Evolutionary conservation across 1,284 basidiomycete species (phyloP).

Genomic region (Schizopora paradoxa): DNA sequence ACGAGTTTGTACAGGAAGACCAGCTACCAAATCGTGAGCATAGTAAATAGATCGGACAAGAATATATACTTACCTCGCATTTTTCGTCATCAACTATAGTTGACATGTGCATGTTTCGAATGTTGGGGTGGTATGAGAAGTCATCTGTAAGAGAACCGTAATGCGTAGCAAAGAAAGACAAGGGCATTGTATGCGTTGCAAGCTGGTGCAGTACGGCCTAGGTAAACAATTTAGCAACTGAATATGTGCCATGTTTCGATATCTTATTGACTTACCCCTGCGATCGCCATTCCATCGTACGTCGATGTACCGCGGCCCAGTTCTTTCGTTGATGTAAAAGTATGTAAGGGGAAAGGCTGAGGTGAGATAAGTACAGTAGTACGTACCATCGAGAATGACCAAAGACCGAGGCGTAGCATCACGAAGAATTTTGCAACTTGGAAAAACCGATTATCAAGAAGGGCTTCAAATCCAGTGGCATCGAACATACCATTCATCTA

Average conservation of each 20-base stretch:
- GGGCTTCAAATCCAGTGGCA: not conserved
- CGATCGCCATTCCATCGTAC: constrained; percentile 93
- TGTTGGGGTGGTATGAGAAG: constrained; percentile 87
- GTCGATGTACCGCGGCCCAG: constrained; percentile 86
- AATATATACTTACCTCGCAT: constrained; percentile 55
- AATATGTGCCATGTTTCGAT: constrained; percentile 8
- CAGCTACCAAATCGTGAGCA: constrained; percentile 42
- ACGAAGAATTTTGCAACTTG: constrained; percentile 83
- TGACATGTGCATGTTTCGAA: constrained; percentile 91
- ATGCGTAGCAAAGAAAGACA: constrained; percentile 85
- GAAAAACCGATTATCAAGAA: constrained; percentile 7
- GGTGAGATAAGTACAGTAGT: constrained; percentile 5
- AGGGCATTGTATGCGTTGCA: constrained; percentile 82
- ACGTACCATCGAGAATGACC: constrained; percentile 89
- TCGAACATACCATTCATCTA: constrained; percentile 79
- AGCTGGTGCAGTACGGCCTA: constrained; percentile 90
- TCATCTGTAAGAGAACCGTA: constrained; percentile 86
- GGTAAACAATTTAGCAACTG: constrained; percentile 13
- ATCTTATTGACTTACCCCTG: constrained; percentile 50
- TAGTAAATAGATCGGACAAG: not conserved
- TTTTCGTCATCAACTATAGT: constrained; percentile 89
- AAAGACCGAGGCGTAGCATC: constrained; percentile 89
- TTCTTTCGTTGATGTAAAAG: constrained; percentile 43
- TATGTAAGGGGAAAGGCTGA: constrained; percentile 16
- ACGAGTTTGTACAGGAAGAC: constrained; percentile 93